phyloP scores from a whole-genome alignment of 495 filamentous ascomycete genomes.

The Trichoderma erinaceum region DNA sequence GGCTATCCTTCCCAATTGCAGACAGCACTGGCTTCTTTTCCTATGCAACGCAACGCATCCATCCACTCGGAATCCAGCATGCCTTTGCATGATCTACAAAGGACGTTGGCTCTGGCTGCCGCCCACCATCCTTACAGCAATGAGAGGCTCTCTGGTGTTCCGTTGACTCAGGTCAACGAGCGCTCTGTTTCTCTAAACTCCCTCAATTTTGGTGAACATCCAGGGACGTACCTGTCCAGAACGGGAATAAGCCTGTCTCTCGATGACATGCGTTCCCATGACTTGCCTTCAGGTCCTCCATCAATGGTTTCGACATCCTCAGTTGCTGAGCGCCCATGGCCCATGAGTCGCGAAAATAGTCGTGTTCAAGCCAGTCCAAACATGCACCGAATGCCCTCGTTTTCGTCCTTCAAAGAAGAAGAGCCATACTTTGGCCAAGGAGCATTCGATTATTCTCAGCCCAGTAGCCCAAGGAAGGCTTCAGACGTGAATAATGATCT shows the following conservation, averaged over 20 bases:
- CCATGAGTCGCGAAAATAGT: constrained; percentile 43
- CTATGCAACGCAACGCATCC: neutral
- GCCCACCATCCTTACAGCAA: neutral
- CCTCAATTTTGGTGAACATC: neutral
- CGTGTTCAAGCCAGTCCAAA: constrained; percentile 31
- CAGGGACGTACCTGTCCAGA: neutral
- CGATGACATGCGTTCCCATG: neutral
- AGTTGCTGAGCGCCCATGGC: constrained; percentile 22
- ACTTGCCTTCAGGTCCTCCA: constrained; percentile 32
- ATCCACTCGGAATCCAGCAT: neutral
- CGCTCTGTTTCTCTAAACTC: neutral
- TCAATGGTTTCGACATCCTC: constrained; percentile 40
- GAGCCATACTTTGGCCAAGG: constrained; percentile 27
- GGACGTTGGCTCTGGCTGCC: too few relatives aligned
- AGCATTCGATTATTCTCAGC: constrained; percentile 21
- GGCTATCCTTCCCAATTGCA: neutral
- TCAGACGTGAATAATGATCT: constrained; percentile 26
- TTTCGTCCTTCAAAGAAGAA: constrained; percentile 30
- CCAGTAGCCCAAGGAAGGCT: constrained; percentile 29
- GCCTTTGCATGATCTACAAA: neutral
- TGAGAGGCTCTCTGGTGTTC: neutral
- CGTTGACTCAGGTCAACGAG: neutral
- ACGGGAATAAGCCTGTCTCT: neutral
- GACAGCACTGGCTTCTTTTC: neutral
- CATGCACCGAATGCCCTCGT: constrained; percentile 40